Percentiles rank a stretch among this genome's conserved stretches.
Evolutionary conservation across 768 basidiomycete species (phyloP).

Genomic region (Rhodotorula taiwanensis): DNA sequence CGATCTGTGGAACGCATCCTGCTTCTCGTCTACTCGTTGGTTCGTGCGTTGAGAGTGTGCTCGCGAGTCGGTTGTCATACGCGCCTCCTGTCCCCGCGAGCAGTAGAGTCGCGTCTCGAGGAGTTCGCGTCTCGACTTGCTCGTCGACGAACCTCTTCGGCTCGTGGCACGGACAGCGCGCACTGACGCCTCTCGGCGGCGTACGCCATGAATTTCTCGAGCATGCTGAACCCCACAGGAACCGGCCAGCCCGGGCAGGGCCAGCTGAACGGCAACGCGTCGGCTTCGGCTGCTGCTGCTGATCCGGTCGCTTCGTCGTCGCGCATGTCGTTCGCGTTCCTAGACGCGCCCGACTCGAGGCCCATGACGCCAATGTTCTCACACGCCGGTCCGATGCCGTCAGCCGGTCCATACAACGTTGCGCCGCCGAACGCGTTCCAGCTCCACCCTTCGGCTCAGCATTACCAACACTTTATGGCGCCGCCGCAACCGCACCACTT

Average conservation of each 20-base stretch:
- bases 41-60: too few species aligned
- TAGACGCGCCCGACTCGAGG: background rate
- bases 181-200: too few species aligned
- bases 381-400: too few species aligned
- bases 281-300: background rate
- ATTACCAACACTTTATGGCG: background rate
- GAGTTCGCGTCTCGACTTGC: too few species aligned
- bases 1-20: too few species aligned
- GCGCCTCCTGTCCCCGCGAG: too few species aligned
- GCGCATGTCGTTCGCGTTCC: constrained; percentile 18
- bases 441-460: background rate
- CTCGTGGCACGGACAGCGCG: too few species aligned
- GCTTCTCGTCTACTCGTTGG: too few species aligned
- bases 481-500: background rate
- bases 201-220: constrained; percentile 10
- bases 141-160: too few species aligned
- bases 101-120: too few species aligned
- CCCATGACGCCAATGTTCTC: background rate
- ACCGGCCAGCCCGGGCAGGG: too few species aligned
- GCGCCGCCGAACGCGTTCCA: background rate
- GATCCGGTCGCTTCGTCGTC: background rate
- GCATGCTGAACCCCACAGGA: constrained; percentile 3
- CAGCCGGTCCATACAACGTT: background rate
- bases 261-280: background rate
- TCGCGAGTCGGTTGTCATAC: too few species aligned